Evolutionary conservation across 225 moss, liverwort and hornwort genomes (phyloP).

Genomic region (Asterella californica): DNA sequence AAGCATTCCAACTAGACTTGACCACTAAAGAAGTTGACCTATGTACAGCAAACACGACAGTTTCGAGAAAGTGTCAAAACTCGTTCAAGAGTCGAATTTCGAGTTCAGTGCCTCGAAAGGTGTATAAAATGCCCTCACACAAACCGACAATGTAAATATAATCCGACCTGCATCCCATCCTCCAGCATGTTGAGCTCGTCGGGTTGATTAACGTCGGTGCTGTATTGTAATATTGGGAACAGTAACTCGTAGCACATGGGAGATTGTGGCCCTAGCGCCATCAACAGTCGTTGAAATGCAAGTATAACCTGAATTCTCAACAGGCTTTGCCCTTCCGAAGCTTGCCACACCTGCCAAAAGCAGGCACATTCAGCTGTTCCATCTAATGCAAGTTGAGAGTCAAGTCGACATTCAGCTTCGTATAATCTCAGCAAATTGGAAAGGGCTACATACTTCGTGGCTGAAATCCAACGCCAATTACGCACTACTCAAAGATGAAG

Average conservation of each 20-base stretch:
- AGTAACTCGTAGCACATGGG: slow-evolving; percentile 95
- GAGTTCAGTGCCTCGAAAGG: too few relatives aligned
- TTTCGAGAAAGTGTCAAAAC: too few relatives aligned
- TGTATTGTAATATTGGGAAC: slow-evolving; percentile 92
- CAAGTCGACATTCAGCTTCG: background rate
- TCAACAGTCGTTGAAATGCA: slow-evolving; percentile 82
- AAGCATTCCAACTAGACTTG: too few relatives aligned
- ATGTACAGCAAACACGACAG: too few relatives aligned
- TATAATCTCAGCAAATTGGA: background rate
- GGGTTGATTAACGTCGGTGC: slow-evolving; percentile 92
- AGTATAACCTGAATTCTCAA: slow-evolving; percentile 97
- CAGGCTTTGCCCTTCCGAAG: slow-evolving; percentile 93
- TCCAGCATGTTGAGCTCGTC: slow-evolving; percentile 98
- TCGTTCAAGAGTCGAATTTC: too few relatives aligned
- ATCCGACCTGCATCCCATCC: slow-evolving; percentile 81
- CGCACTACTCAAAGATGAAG: background rate
- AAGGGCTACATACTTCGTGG: background rate
- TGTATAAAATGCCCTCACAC: too few relatives aligned
- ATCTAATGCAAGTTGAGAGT: background rate
- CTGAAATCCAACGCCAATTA: background rate
- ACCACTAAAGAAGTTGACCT: too few relatives aligned
- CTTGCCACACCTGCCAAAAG: slow-evolving; percentile 85
- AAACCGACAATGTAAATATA: too few relatives aligned
- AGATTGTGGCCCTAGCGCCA: slow-evolving; percentile 84
- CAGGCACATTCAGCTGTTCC: background rate